phyloP scores from a whole-genome alignment of 2,329 filamentous ascomycete species.

The Apiospora marii region DNA sequence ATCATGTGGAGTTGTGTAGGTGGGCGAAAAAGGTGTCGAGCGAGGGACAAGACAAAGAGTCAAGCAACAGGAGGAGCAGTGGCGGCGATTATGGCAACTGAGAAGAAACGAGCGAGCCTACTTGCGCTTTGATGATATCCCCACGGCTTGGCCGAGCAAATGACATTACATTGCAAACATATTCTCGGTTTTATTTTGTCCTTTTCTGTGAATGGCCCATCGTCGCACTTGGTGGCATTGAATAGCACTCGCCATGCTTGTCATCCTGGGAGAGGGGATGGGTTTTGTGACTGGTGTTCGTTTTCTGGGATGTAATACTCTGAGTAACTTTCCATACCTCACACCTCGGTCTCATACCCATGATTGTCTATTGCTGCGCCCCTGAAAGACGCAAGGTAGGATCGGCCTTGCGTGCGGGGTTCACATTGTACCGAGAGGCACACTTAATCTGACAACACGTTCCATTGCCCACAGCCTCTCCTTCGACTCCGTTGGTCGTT shows the following conservation, averaged over 20 bases:
- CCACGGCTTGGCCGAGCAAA: slow-evolving; percentile 43
- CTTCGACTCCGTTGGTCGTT: neutral
- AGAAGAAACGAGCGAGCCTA: slow-evolving; percentile 19
- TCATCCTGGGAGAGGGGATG: neutral
- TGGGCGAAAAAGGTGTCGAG: neutral
- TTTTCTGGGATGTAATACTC: neutral
- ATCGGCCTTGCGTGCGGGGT: neutral
- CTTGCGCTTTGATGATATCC: slow-evolving; percentile 43
- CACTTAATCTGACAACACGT: neutral
- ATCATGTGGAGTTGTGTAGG: no score
- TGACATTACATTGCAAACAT: slow-evolving; percentile 26
- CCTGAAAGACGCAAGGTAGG: neutral
- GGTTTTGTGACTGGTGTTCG: neutral
- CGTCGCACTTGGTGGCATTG: neutral
- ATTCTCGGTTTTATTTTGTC: neutral
- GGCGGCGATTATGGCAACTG: neutral
- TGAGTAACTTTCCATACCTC: no score
- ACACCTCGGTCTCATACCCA: neutral
- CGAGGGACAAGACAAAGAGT: slow-evolving; percentile 27
- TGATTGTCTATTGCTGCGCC: neutral
- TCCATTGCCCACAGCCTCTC: no score
- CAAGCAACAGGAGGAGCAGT: slow-evolving; percentile 23
- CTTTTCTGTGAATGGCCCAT: neutral
- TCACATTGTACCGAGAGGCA: neutral
- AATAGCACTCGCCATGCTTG: neutral